These are phyloP conservation scores for Cyclotella atomus DNA, from an alignment of 108 stramenopile species.

Conservation along the genomic window DNA sequence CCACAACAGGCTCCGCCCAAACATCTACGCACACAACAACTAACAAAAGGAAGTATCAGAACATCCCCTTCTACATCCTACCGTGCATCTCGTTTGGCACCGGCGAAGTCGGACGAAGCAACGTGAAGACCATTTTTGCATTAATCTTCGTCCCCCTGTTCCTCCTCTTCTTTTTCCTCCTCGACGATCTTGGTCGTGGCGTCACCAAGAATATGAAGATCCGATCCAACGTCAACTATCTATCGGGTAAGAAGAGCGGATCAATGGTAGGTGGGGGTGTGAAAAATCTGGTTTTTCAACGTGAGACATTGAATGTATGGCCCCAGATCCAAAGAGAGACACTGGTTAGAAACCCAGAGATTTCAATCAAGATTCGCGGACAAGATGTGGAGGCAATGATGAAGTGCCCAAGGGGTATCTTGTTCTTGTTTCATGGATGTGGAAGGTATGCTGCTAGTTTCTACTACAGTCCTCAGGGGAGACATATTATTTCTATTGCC, in stretches of 20 bases:
- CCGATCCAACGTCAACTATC: not conserved
- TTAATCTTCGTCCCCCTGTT: slow-evolving; percentile 30
- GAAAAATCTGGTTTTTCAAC: slow-evolving; percentile 10
- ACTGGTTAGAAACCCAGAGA: slow-evolving; percentile 22
- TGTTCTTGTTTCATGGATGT: slow-evolving; percentile 53
- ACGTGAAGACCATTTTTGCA: slow-evolving; percentile 16
- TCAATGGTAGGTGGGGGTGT: not conserved
- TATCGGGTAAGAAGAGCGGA: not conserved
- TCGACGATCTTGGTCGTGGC: slow-evolving; percentile 25
- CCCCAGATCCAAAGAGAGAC: slow-evolving; percentile 22
- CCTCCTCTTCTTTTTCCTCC: slow-evolving; percentile 30
- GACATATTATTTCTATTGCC: slow-evolving; percentile 26
- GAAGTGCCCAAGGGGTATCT: slow-evolving; percentile 36
- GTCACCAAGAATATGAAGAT: slow-evolving; percentile 13
- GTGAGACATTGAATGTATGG: slow-evolving; percentile 21
- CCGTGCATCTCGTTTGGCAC: slow-evolving; percentile 28
- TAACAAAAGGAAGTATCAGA: not conserved
- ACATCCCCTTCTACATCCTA: slow-evolving; percentile 23
- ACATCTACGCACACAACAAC: not conserved
- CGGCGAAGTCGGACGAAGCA: slow-evolving; percentile 25
- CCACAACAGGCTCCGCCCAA: not conserved
- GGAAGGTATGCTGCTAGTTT: slow-evolving; percentile 39
- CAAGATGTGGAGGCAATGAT: slow-evolving; percentile 22
- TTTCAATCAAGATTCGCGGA: slow-evolving; percentile 4
- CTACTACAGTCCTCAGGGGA: slow-evolving; percentile 51